Conservation (phyloP, 2,329 filamentous ascomycete species). For the Rhinocladiella similis region DNA sequence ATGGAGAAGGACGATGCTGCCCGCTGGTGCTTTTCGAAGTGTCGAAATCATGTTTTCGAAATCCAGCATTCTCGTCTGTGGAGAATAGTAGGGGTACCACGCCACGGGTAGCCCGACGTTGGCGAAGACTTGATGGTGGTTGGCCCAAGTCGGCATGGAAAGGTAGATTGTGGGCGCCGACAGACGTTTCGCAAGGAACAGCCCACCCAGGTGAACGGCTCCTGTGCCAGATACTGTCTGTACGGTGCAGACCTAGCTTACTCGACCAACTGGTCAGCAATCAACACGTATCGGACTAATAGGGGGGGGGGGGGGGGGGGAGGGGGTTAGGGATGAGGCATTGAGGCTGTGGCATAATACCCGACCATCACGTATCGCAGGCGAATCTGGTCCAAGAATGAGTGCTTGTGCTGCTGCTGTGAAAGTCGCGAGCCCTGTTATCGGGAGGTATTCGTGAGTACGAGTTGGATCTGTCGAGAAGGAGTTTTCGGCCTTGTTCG, state of each 20-base stretch:
- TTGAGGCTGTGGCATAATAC: no score
- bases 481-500: background rate
- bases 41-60: constrained; percentile 81
- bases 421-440: background rate
- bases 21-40: constrained; percentile 69
- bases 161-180: constrained; percentile 76
- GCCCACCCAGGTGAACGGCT: constrained; percentile 86
- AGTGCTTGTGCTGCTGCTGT: background rate
- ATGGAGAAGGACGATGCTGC: constrained; percentile 86
- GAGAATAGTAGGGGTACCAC: constrained; percentile 91
- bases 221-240: constrained; percentile 98
- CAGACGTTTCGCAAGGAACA: constrained; percentile 95
- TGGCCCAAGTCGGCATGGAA: constrained; percentile 95
- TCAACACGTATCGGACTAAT: no score
- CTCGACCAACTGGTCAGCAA: no score
- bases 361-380: background rate
- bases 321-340: no score
- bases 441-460: background rate
- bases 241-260: constrained; percentile 67
- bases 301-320: no score
- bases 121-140: constrained; percentile 97
- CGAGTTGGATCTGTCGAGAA: background rate
- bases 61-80: constrained; percentile 85
- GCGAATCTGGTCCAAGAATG: background rate
- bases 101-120: constrained; percentile 79